These are phyloP conservation scores for Dactylella cylindrospora DNA, from an alignment of 2,329 filamentous ascomycete species.

Conservation along the genomic window DNA sequence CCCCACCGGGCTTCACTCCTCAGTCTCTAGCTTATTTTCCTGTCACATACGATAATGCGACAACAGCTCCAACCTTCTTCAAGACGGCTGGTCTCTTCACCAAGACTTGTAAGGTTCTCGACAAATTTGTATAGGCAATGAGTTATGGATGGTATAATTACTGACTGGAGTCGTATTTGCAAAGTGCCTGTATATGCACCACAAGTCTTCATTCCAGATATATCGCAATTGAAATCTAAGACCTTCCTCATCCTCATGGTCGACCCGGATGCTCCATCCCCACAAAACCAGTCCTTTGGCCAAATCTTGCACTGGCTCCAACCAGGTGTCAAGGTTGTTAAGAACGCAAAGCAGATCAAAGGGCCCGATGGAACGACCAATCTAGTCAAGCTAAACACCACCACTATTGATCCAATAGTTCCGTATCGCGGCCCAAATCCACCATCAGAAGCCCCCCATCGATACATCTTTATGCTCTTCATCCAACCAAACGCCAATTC, in stretches of 20 bases:
- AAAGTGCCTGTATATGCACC: too few relatives aligned
- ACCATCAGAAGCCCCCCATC: constrained; percentile 29
- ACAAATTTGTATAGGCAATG: too few relatives aligned
- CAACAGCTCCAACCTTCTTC: constrained; percentile 19
- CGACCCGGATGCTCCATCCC: constrained; percentile 38
- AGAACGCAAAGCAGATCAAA: constrained; percentile 17
- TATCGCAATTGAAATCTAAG: constrained; percentile 5
- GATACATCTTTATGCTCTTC: constrained; percentile 42
- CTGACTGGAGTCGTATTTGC: too few relatives aligned
- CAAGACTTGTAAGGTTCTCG: constrained; percentile 20
- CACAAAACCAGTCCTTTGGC: constrained; percentile 25
- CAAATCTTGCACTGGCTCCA: constrained; percentile 41
- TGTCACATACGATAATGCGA: constrained; percentile 16
- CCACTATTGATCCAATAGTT: constrained; percentile 17
- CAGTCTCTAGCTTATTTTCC: constrained; percentile 11
- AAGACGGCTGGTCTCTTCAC: constrained; percentile 19
- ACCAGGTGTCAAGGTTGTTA: constrained; percentile 17
- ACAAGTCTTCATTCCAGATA: constrained; percentile 18
- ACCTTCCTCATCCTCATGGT: constrained; percentile 39
- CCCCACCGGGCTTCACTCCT: constrained; percentile 20
- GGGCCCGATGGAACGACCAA: constrained; percentile 8
- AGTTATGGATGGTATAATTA: too few relatives aligned
- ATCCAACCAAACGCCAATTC: constrained; percentile 15
- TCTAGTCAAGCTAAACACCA: constrained; percentile 21
- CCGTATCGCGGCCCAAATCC: constrained; percentile 29